Conservation (phyloP, 2,329 filamentous ascomycete species). For the Fusarium sacchari region DNA sequence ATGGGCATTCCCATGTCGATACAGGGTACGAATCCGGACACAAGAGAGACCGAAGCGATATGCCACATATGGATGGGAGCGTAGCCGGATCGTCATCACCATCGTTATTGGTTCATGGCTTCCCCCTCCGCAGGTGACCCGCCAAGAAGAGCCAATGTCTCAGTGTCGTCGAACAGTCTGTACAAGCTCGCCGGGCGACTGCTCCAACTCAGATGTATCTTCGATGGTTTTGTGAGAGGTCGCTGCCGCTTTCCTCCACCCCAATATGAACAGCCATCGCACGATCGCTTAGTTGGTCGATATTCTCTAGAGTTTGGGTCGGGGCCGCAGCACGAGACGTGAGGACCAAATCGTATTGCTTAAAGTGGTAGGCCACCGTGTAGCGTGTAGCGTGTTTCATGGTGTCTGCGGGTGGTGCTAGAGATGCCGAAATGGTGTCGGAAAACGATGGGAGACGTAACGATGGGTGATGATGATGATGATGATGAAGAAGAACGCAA, state of each 20-base stretch:
- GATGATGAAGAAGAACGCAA: not conserved
- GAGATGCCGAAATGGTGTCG: constrained; percentile 15
- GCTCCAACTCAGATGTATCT: not conserved
- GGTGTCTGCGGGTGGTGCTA: not conserved
- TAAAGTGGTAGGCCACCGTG: not conserved
- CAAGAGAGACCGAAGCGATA: not conserved
- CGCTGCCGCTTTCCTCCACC: not conserved
- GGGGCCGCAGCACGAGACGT: not conserved
- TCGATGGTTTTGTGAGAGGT: not conserved
- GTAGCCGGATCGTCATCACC: not conserved
- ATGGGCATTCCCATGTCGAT: not conserved
- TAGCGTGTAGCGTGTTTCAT: not conserved
- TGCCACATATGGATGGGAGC: not conserved
- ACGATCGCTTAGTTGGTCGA: not conserved
- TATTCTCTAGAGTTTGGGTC: not conserved
- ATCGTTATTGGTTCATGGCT: not conserved
- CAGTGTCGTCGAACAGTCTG: not conserved
- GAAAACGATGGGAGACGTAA: constrained; percentile 14
- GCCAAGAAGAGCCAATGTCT: not conserved
- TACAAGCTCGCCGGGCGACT: not conserved
- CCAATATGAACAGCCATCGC: not conserved
- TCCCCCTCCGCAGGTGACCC: not conserved
- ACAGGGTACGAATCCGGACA: not conserved
- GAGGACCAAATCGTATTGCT: not conserved
- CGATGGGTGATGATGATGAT: not conserved